Conservation (phyloP, 352 stramenopile species). For the Bremia lactucae region DNA sequence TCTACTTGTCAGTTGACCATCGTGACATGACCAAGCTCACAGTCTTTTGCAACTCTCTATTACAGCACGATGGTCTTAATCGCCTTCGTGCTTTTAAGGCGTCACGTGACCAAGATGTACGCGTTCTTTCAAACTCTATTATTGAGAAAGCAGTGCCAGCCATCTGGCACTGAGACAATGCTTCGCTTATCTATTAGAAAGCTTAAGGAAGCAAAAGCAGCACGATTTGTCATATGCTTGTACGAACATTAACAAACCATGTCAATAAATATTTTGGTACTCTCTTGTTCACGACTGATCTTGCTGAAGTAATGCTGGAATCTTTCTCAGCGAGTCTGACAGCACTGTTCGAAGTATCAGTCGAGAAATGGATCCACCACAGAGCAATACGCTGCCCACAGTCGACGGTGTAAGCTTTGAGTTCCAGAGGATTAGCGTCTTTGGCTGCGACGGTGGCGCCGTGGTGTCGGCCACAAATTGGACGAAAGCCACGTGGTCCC, state of each 20-base stretch:
- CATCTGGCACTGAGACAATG: slow-evolving; percentile 52
- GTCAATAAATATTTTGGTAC: not conserved
- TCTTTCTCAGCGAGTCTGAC: not conserved
- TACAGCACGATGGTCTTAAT: slow-evolving; percentile 64
- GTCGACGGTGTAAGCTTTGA: slow-evolving; percentile 44
- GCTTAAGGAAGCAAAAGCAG: not conserved
- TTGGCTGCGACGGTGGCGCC: slow-evolving; percentile 4
- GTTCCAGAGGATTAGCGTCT: slow-evolving; percentile 52
- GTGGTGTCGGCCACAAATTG: slow-evolving; percentile 28
- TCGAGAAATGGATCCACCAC: slow-evolving; percentile 32
- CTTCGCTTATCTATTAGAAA: slow-evolving; percentile 13
- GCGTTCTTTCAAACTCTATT: slow-evolving; percentile 50
- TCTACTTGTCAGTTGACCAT: slow-evolving; percentile 56
- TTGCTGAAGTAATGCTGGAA: not conserved
- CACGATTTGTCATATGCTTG: not conserved
- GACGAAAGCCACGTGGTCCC: slow-evolving; percentile 40
- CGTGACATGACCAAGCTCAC: slow-evolving; percentile 75
- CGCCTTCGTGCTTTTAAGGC: slow-evolving; percentile 47
- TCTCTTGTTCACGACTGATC: slow-evolving; percentile 12
- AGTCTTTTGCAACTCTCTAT: slow-evolving; percentile 73
- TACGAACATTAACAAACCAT: not conserved
- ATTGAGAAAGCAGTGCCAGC: slow-evolving; percentile 75
- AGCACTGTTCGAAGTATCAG: not conserved
- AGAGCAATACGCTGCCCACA: slow-evolving; percentile 34
- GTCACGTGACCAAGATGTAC: slow-evolving; percentile 39